phyloP scores from a whole-genome alignment of 192 early-diverging fungal species.

The Coemansia sp. region DNA sequence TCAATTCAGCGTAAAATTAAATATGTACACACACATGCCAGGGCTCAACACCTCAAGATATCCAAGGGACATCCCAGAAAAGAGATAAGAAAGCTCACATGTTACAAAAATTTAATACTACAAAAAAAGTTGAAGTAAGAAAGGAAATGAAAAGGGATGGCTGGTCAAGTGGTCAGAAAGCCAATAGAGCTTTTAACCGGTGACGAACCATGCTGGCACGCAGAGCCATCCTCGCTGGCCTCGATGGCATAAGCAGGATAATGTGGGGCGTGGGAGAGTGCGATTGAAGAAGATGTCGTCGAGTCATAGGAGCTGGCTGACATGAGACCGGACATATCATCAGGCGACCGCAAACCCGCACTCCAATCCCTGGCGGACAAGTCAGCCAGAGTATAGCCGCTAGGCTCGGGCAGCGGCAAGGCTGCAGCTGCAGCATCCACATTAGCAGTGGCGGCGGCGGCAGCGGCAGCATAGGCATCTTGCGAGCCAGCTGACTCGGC shows the following conservation, averaged over 20 bases:
- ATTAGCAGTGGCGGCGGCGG: neutral
- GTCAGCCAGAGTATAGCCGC: neutral
- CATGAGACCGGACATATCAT: slow-evolving; percentile 16
- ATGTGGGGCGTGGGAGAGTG: slow-evolving; percentile 7
- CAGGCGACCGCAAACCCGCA: neutral
- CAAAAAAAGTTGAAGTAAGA: neutral
- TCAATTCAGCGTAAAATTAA: neutral
- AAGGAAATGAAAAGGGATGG: neutral
- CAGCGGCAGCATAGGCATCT: neutral
- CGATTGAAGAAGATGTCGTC: slow-evolving; percentile 10
- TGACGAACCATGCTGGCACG: neutral
- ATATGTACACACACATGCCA: neutral
- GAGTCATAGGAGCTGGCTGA: neutral
- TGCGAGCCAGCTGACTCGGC: neutral
- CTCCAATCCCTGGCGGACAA: neutral
- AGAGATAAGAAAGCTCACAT: neutral
- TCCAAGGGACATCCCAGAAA: neutral
- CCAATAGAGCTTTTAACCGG: slow-evolving; percentile 38
- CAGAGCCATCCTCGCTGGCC: too few relatives aligned
- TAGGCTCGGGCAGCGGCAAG: neutral
- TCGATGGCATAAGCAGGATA: neutral
- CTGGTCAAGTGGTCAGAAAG: slow-evolving; percentile 27
- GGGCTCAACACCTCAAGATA: neutral
- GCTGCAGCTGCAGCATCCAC: neutral
- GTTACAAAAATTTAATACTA: slow-evolving; percentile 1